Base-by-base conservation (phyloP, 192 early-diverging fungal genomes). In the Linnemannia exigua region DNA sequence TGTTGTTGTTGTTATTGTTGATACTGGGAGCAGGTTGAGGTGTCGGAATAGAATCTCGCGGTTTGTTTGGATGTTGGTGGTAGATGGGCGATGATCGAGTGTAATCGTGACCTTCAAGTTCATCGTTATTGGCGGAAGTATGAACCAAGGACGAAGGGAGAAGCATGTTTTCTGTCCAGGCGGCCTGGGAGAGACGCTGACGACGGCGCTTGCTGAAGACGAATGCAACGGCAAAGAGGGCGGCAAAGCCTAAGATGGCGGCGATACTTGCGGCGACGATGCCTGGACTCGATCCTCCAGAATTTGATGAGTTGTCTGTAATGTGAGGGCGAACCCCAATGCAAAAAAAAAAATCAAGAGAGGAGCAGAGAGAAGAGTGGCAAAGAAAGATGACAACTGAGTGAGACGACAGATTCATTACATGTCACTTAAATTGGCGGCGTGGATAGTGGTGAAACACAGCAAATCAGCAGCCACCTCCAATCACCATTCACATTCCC, bases 81-180 rank as follows among this genome's bases (percentile, higher is more conserved):
- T 78, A 84, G 15, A 84, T 72, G 4, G 76, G 76, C 3, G 76
- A 74, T 2, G 81, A 72, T 20, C 82, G 82, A 15, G 82, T 79
- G 33, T 84, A 84, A 47, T 84, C 82, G 16, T 79, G 82, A 16
- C 82, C 76, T 33, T 79, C 76, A 35, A 78, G 76, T 31, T 84
- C 76, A 31, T 84, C 82, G 11, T 84, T 72, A 28, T 78, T 78
- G 58, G 58, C 58, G n/a, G 76, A 84, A 37, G 37, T 68, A 20
- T 84, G 82, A 19, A 84, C 36, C 5, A 84, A 41, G 3, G 82
- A 78, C 0, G 82, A 84, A 5, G 82, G 76, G 1, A 79, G 50
- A 2, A 79, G 76, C 76, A 84, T 84, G n/a, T 79, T 84, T 36
- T 84, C 82, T n/a, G 71, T 75, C 82, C 82, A 84, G 28, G 76